Base-by-base conservation (phyloP, 129 eudicot species). In the Pittosporum tobira region DNA sequence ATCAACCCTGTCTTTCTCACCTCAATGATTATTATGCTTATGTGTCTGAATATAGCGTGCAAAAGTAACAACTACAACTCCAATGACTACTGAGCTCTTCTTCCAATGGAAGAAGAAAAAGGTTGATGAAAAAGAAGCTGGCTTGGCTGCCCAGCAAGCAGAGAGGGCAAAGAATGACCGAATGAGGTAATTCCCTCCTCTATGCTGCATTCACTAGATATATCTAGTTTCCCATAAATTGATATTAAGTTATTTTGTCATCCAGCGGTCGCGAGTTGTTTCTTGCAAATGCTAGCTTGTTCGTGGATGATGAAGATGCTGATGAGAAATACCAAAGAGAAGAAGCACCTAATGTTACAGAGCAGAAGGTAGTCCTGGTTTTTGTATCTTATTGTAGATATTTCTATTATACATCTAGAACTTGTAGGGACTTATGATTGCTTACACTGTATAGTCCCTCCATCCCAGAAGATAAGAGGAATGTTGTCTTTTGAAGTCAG, bases 161-260 rank as follows among this genome's bases (percentile, higher is more conserved):
- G 88, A 81, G 48, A 81, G 88, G 71, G 88, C 83, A 63, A 81
- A 77, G 75, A 81, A 77, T 67, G 88, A 77, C 66, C 83, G 81
- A 20, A 81, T 81, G 88, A 77, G 88, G 88, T 81, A 66, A 27
- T 55, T n/a, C 46, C 21, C 34, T 45, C 44, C 55, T 34, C 30
- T 8, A 19, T 48, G 27, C 25, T 30, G 26, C 63, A n/a, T 40
- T 20, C 48, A 18, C 11, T 30, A 13, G 5, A 19, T 29, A 42
- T 14, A 22, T 62, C 18, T 20, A 20, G 9, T 45, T 14, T 43
- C 19, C 56, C 26, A 51, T 31, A 4, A 25, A 21, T 47, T 59
- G 37, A 25, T 48, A 48, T 28, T 16, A 31, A 19, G 25, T 46
- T 13, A 5, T 61, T 57, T 26, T 37, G 22, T 16, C 6, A 6